phyloP scores from a whole-genome alignment of 306 rosid species.

The Prunus padus region DNA sequence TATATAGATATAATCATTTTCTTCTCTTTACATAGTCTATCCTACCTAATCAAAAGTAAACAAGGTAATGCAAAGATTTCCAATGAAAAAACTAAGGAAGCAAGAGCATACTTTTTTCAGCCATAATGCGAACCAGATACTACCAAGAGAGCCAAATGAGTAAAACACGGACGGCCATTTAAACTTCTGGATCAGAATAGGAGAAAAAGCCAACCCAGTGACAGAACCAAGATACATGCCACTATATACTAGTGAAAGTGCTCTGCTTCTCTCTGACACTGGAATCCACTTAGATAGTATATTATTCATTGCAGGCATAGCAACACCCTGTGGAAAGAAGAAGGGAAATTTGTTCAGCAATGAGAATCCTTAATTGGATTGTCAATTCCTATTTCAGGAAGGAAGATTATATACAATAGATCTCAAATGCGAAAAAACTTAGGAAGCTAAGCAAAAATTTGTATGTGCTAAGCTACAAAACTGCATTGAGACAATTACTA shows the following conservation, averaged over 20 bases:
- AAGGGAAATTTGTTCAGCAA: background rate
- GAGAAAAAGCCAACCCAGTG: conserved; percentile 83
- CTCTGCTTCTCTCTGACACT: conserved; percentile 96
- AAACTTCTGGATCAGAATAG: conserved; percentile 64
- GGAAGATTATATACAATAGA: background rate
- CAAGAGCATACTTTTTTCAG: conserved; percentile 59
- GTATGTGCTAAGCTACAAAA: background rate
- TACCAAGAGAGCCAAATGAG: conserved; percentile 95
- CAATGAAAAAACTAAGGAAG: conserved; percentile 20
- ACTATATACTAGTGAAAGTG: conserved; percentile 89
- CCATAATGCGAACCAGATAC: conserved; percentile 93
- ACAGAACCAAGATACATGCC: conserved; percentile 99
- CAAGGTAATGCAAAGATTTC: conserved; percentile 1
- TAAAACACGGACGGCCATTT: conserved; percentile 98
- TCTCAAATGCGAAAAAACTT: background rate
- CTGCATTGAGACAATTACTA: background rate
- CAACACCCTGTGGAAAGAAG: conserved; percentile 78
- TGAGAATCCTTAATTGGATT: background rate
- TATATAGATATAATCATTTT: background rate
- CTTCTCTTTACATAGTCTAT: background rate
- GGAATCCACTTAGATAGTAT: conserved; percentile 93
- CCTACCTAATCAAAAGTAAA: background rate
- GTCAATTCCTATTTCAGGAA: background rate
- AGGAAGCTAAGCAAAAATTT: background rate
- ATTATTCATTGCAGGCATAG: conserved; percentile 99